phyloP scores from a whole-genome alignment of 768 basidiomycete species.

The Leucocoprinus birnbaumii region DNA sequence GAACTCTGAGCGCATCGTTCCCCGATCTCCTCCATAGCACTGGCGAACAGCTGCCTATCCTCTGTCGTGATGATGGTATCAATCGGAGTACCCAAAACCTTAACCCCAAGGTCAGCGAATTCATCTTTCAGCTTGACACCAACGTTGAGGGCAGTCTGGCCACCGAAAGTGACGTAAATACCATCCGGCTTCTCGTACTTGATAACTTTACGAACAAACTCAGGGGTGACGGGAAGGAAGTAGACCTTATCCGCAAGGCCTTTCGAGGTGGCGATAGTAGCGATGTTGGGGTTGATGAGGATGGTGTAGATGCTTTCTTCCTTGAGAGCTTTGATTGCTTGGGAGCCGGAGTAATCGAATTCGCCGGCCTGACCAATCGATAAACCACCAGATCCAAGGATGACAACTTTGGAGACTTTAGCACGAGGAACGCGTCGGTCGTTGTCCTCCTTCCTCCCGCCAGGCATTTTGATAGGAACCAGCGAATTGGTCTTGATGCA shows the following conservation, averaged over 20 bases:
- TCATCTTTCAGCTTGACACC: slow-evolving; percentile 98
- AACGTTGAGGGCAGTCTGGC: slow-evolving; percentile 95
- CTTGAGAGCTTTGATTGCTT: slow-evolving; percentile 98
- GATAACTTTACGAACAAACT: slow-evolving; percentile 97
- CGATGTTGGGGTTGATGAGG: slow-evolving; percentile 98
- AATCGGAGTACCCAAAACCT: slow-evolving; percentile 95
- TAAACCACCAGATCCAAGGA: slow-evolving; percentile 95
- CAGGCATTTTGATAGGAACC: slow-evolving; percentile 65
- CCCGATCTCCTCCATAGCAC: slow-evolving; percentile 93
- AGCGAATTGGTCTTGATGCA: slow-evolving; percentile 57
- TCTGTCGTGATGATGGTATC: slow-evolving; percentile 97
- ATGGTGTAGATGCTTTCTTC: slow-evolving; percentile 99
- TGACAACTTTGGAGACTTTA: slow-evolving; percentile 89
- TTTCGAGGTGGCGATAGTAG: slow-evolving; percentile 96
- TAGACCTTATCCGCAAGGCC: slow-evolving; percentile 99
- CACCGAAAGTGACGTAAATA: slow-evolving; percentile 98
- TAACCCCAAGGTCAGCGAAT: slow-evolving; percentile 83
- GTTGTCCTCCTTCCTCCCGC: slow-evolving; percentile 83
- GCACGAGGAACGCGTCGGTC: slow-evolving; percentile 66
- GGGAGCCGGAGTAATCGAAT: slow-evolving; percentile 99
- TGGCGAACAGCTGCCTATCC: slow-evolving; percentile 91
- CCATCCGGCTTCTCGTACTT: slow-evolving; percentile 98
- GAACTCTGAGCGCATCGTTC: slow-evolving; percentile 92
- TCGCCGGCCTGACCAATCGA: slow-evolving; percentile 99
- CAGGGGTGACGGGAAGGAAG: slow-evolving; percentile 97